Base-by-base conservation (phyloP, 2,329 filamentous ascomycete genomes). In the Allantophomopsis lycopodina region DNA sequence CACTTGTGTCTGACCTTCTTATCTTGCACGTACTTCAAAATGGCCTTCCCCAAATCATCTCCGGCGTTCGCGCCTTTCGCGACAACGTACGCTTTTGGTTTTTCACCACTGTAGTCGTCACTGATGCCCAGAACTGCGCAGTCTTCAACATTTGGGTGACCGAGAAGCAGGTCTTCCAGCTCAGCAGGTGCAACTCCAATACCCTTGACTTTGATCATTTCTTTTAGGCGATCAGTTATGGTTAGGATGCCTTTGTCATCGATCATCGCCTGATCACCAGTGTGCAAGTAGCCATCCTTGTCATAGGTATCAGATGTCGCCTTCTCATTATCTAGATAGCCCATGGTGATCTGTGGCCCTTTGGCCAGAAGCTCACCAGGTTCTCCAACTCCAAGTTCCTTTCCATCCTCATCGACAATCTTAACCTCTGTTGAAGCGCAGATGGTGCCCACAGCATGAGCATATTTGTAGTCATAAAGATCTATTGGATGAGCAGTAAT, bases 181-280 rank as follows among this genome's bases (percentile, higher is more conserved):
- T 80, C 76, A 0, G 75, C 75, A 0, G 76, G 76, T 6, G 75
- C 71, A 7, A 78, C 71, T 5, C 66, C 68, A 30, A 76, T 69
- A 0, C 76, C 76, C 45, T 79, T 78, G 8, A 79, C 74, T 51
- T 80, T 80, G 55, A 79, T 76, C 63, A 79, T 70, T 54, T 80
- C 76, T 58, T 81, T 82, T 52, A 80, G 72, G 0, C 75, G 64
- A 48, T 80, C 75, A 1, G 65, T 63, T 40, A 77, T 74, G 20
- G 66, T 65, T 8, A 46, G 38, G 32, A 39, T 35, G 30, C 47
- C 46, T 15, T 48, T 32, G 12, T 16, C 35, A 18, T 47, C 37
- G n/a, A 48, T 42, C 23, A 34, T 40, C 21, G 37, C 47, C 15
- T 44, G 36, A 23, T 49, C 47, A 6, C 47, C 46, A 3, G 47